phyloP scores from a whole-genome alignment of 495 filamentous ascomycete genomes.

The Hypoxylon rickii region DNA sequence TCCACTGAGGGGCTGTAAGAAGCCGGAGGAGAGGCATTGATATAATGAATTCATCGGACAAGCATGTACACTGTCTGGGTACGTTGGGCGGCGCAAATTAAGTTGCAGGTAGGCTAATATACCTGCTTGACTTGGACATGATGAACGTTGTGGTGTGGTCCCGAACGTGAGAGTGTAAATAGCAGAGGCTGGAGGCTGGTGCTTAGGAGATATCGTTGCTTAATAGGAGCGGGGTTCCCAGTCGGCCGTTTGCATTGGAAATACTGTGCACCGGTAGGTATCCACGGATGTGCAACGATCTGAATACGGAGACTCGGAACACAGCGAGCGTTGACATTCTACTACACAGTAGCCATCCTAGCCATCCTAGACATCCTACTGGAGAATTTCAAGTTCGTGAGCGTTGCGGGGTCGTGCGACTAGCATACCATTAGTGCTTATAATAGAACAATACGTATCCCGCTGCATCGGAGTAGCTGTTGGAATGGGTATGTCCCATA shows the following conservation, averaged over 20 bases:
- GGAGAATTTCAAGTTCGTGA: conserved; percentile 5
- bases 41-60: too few species aligned
- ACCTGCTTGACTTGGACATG: background rate
- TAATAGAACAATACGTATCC: background rate
- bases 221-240: background rate
- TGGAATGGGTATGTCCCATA: too few species aligned
- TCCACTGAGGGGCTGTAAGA: background rate
- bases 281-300: too few species aligned
- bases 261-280: background rate
- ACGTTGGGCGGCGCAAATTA: too few species aligned
- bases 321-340: too few species aligned
- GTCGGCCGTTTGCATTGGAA: background rate
- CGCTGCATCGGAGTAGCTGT: background rate
- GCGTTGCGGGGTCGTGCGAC: conserved; percentile 23
- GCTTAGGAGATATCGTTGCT: background rate
- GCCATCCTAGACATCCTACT: too few species aligned
- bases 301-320: too few species aligned
- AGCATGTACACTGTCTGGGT: background rate
- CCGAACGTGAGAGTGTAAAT: background rate
- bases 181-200: background rate
- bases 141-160: background rate
- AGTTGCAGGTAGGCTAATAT: background rate
- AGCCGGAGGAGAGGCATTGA: too few species aligned
- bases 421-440: conserved; percentile 14
- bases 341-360: too few species aligned